Base-by-base conservation (phyloP, 805 yeast genomes). In the Cyberlindnera japonica region DNA sequence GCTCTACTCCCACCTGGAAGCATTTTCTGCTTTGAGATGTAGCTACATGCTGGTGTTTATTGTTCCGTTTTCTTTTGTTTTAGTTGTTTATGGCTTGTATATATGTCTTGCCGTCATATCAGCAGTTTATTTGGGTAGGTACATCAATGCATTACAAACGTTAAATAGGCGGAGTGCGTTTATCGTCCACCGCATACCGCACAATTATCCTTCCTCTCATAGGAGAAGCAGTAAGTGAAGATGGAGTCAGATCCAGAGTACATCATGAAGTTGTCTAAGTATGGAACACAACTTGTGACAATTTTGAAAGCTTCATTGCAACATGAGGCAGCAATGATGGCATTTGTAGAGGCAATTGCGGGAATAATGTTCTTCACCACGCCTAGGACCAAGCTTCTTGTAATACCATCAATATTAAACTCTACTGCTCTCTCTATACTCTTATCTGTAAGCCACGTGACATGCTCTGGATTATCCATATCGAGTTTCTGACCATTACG, bases 301-400 rank as follows among this genome's bases (percentile, higher is more conserved):
- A 89, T 68, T 56, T 90, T 90, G 61, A 87, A 76, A 2, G 83
- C 86, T 59, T 89, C 96, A 48, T 83, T 84, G 56, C 93, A 83
- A 58, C 95, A 85, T 6, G 88, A 72, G 0, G 93, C 95, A 0
- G 97, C 96, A 23, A 91, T 77, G 17, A 91, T 74, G 3, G 98
- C 95, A 59, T 93, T 91, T 0, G 97, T 90, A 2, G 95, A 82
- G 1, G 96, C 96, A 39, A 90, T 85, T 2, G 96, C 90, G 0
- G 99, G 99, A 9, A 91, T 83, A 44, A 91, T 90, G 54, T 83
- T 83, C 59, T 91, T 91, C 38, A 88, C 86, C 24, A 91, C 95
- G 0, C 98, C 98, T 38, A 86, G 70, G 0, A 93, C 80, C 28
- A 85, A 72, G 35, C 72, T 65, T 43, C 75, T 72, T 0, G 91